Percentiles rank a stretch among this genome's conserved stretches.
Conservation (phyloP, 2,329 filamentous ascomycete genomes). For the Clarireedia sp. region DNA sequence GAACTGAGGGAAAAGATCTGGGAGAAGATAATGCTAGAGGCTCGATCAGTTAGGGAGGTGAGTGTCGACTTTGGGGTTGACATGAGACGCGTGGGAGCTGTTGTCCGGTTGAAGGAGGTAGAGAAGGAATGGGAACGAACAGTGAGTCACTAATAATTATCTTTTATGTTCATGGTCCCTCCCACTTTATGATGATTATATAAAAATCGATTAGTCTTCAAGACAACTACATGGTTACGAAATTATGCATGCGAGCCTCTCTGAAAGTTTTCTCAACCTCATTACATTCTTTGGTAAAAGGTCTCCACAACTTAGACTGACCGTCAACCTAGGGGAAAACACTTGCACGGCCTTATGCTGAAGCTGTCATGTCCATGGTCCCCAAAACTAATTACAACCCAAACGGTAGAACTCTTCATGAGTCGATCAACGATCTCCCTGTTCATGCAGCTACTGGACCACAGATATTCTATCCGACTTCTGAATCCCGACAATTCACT, state of each 20-base stretch:
- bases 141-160: constrained; percentile 42
- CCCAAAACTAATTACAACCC: constrained; percentile 58
- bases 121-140: constrained; percentile 57
- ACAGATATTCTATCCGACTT: constrained; percentile 57
- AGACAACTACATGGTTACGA: constrained; percentile 90
- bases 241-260: constrained; percentile 66
- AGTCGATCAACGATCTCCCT: constrained; percentile 57
- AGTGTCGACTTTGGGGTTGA: constrained; percentile 57
- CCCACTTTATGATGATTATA: constrained; percentile 56
- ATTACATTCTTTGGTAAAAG: constrained; percentile 8
- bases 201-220: constrained; percentile 98
- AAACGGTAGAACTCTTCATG: constrained; percentile 43
- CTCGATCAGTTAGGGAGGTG: constrained; percentile 52
- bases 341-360: constrained; percentile 68
- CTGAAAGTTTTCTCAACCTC: constrained; percentile 42
- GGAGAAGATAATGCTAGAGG: constrained; percentile 44
- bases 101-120: constrained; percentile 60
- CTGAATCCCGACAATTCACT: constrained; percentile 56
- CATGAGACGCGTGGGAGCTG: constrained; percentile 61
- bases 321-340: constrained; percentile 55
- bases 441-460: constrained; percentile 54
- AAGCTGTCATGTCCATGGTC: constrained; percentile 72
- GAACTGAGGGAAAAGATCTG: constrained; percentile 58
- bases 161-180: constrained; percentile 1
- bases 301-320: constrained; percentile 16